Evolutionary conservation across 441 rosid species (phyloP), one percentile per base, ranked within the genome.

Genomic region (Breynia disticha): DNA sequence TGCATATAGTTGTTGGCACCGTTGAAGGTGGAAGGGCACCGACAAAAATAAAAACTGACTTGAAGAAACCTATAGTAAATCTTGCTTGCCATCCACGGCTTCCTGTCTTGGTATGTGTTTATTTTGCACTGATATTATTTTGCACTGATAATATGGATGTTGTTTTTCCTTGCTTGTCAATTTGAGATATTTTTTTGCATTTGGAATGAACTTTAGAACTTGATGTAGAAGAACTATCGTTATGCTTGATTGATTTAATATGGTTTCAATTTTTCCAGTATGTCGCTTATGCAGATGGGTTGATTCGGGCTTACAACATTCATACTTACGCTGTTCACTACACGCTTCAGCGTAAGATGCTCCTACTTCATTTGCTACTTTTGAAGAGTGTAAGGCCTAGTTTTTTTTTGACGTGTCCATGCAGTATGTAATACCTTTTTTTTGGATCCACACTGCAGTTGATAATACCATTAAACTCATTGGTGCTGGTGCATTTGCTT

Each of bases 31-130:
- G 99, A 55, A 81, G 84, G 67, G 75, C 95, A 49, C 99, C 99
- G 0, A 94, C 95, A 22, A 94, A 90, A 69, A 94, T 94, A 74
- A 94, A 83, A 80, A 76, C 97, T 17, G 99, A 94, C 78, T 72
- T 94, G 79, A 94, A 94, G 80, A 94, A 84, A 72, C 99, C 97
- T 18, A 63, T 94, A n/a, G 84, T 94, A 50, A 90, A 90, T 68
- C 91, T 94, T 73, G 88, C 99, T 61, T 90, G 99, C 68, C 97
- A 94, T 78, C 96, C 99, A 45, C 90, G 99, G 52, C 97, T 85
- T 17, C 95, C 99, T 66, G 84, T 87, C 49, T 71, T 90, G 87
- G 99, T 94, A 83, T 60, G 18, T 41, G 44, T 41, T 41, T 41
- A 28, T 3, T 41, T 3, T 1, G n/a, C 3, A 11, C 13, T 15